A percentile compares a stretch with the other conserved stretches of the same genome.
phyloP scores from a whole-genome alignment of 176 grass and related monocot species.

The Saccharum officinarum region DNA sequence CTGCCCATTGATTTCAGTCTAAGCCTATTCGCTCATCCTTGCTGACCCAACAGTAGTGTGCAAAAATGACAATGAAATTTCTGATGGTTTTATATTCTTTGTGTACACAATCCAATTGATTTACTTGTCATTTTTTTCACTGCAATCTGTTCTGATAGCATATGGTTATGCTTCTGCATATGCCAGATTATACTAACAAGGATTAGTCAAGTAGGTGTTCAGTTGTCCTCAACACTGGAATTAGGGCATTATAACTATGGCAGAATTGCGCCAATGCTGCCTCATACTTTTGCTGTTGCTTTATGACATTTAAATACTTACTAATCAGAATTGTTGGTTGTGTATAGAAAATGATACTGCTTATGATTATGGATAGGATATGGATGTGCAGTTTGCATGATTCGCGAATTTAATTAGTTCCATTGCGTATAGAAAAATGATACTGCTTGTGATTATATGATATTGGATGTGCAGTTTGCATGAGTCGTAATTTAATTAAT shows the following conservation, averaged over 20 bases:
- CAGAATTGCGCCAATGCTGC: not conserved
- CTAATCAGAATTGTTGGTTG: not conserved
- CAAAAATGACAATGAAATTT: not conserved
- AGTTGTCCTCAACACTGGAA: not conserved
- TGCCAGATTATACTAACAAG: not conserved
- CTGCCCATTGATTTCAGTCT: not conserved
- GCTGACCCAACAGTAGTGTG: not conserved
- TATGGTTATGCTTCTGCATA: not conserved
- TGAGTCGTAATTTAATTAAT: not conserved
- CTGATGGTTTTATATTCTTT: not conserved
- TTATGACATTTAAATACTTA: not conserved
- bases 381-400: not conserved
- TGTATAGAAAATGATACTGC: slow-evolving; percentile 15
- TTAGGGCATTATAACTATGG: not conserved
- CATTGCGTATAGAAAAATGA: not conserved
- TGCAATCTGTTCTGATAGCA: not conserved
- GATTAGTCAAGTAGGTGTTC: not conserved
- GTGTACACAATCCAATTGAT: not conserved
- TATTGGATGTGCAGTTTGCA: not conserved
- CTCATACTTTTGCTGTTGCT: not conserved
- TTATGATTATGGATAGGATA: slow-evolving; percentile 18
- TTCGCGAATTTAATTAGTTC: not conserved
- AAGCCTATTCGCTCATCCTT: not conserved
- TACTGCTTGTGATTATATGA: slow-evolving; percentile 24
- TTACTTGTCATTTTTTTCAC: slow-evolving; percentile 1